phyloP scores from a whole-genome alignment of 2,329 filamentous ascomycete genomes.

The Apiospora koreana region DNA sequence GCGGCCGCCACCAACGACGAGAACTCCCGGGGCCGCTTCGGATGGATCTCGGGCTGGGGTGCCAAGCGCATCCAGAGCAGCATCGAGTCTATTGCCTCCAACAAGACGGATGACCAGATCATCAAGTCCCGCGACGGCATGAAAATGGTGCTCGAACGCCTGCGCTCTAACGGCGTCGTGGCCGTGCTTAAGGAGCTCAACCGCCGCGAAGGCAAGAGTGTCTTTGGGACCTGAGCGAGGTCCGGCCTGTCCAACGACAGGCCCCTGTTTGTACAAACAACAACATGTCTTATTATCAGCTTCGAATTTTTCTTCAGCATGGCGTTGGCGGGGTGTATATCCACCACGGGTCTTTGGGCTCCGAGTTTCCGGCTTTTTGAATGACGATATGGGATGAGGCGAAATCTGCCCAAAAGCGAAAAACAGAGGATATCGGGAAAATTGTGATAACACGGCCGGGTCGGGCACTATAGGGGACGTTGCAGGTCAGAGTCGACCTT shows the following conservation, averaged over 20 bases:
- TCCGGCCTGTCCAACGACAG: background rate
- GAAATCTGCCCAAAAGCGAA: background rate
- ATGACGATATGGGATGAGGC: background rate
- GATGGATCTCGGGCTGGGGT: slow-evolving; percentile 58
- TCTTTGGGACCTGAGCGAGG: slow-evolving; percentile 26
- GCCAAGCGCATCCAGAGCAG: slow-evolving; percentile 73
- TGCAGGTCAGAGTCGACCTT: background rate
- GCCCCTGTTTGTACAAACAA: background rate
- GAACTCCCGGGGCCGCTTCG: slow-evolving; percentile 31
- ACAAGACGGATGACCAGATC: slow-evolving; percentile 75
- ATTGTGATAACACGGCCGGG: background rate
- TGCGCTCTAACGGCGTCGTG: slow-evolving; percentile 59
- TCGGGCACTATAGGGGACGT: background rate
- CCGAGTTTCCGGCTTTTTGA: background rate
- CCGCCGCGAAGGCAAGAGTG: slow-evolving; percentile 42
- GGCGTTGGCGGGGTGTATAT: slow-evolving; percentile 10
- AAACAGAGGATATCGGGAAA: background rate
- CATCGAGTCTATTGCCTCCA: slow-evolving; percentile 77
- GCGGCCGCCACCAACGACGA: slow-evolving; percentile 36
- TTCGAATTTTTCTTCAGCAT: slow-evolving; percentile 7
- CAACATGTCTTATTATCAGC: background rate
- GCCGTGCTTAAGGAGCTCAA: slow-evolving; percentile 56
- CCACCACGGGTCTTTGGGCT: background rate
- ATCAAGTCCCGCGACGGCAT: slow-evolving; percentile 82
- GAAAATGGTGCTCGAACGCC: slow-evolving; percentile 75